A percentile compares a stretch with the other conserved stretches of the same genome.
phyloP scores from a whole-genome alignment of 768 basidiomycete genomes.

The Hygrophorus pudorinus region DNA sequence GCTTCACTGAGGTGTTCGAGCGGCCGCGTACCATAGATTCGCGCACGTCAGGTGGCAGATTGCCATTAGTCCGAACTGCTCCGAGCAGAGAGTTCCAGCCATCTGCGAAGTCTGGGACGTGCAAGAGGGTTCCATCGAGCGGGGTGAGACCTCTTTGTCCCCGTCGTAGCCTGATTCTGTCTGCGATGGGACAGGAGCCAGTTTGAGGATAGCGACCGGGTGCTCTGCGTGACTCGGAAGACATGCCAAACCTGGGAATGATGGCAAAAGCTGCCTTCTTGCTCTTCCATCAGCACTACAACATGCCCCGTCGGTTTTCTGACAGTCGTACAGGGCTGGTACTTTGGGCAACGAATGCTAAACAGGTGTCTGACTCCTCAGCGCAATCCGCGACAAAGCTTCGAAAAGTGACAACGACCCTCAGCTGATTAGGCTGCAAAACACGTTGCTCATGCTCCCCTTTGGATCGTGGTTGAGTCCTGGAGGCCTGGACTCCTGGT shows the following conservation, averaged over 20 bases:
- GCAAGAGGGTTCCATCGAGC: constrained; percentile 39
- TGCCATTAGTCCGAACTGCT: constrained; percentile 37
- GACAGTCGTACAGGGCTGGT: too few relatives aligned
- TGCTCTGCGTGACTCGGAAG: constrained; percentile 34
- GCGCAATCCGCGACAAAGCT: too few relatives aligned
- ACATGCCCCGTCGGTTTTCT: too few relatives aligned
- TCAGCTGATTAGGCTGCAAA: too few relatives aligned
- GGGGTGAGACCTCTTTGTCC: constrained; percentile 39
- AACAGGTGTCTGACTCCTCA: too few relatives aligned
- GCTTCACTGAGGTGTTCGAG: not conserved
- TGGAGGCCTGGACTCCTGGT: too few relatives aligned
- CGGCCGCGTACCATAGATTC: constrained; percentile 37
- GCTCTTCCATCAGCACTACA: too few relatives aligned
- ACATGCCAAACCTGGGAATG: constrained; percentile 3
- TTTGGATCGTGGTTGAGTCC: too few relatives aligned
- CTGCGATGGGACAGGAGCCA: constrained; percentile 33
- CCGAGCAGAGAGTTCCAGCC: constrained; percentile 43
- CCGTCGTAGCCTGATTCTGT: constrained; percentile 38
- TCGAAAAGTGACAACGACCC: too few relatives aligned
- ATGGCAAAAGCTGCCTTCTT: too few relatives aligned
- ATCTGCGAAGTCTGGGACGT: constrained; percentile 36
- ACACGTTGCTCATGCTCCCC: too few relatives aligned
- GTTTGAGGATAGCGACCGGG: constrained; percentile 34
- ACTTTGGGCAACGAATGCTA: too few relatives aligned
- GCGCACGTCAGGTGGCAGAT: constrained; percentile 35